Evolutionary conservation across 805 yeast species (phyloP).

Genomic region (Yueomyces sinensis): DNA sequence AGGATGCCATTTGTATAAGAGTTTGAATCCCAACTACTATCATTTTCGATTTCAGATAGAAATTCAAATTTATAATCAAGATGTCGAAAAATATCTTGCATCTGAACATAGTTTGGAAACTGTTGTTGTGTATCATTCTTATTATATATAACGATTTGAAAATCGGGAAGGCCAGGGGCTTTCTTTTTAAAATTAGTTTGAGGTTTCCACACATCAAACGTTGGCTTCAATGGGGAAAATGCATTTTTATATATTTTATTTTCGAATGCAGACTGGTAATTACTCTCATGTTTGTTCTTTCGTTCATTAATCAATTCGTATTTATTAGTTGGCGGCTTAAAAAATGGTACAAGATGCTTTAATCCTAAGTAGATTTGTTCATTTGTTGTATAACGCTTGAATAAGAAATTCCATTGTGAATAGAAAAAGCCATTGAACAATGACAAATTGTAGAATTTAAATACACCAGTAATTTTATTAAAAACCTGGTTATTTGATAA

Average conservation of each 20-base stretch:
- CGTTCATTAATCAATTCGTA: conserved; percentile 2
- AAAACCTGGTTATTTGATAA: not conserved
- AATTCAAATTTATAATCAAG: conserved; percentile 22
- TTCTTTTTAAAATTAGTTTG: conserved; percentile 54
- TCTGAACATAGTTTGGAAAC: conserved; percentile 35
- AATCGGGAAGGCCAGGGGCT: conserved; percentile 61
- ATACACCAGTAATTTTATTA: not conserved
- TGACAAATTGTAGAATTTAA: conserved; percentile 1
- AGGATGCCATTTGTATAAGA: conserved; percentile 8
- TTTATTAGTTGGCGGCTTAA: conserved; percentile 6
- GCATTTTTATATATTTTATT: too few species aligned
- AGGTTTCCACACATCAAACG: conserved; percentile 80
- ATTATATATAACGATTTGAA: conserved; percentile 49
- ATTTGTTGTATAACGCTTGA: conserved; percentile 12
- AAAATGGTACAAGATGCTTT: conserved; percentile 16
- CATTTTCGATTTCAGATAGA: conserved; percentile 17
- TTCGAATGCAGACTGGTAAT: too few species aligned
- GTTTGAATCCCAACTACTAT: conserved; percentile 10
- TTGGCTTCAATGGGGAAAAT: conserved; percentile 19
- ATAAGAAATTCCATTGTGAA: conserved; percentile 9
- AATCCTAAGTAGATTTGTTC: conserved; percentile 21
- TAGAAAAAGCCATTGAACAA: conserved; percentile 12
- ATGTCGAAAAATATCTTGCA: conserved; percentile 26
- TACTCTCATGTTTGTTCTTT: too few species aligned
- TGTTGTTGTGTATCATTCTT: conserved; percentile 23